Percentiles rank a stretch among this genome's conserved stretches.
Conservation (phyloP, 345 rosid genomes). For the Eucalyptus melliodora region DNA sequence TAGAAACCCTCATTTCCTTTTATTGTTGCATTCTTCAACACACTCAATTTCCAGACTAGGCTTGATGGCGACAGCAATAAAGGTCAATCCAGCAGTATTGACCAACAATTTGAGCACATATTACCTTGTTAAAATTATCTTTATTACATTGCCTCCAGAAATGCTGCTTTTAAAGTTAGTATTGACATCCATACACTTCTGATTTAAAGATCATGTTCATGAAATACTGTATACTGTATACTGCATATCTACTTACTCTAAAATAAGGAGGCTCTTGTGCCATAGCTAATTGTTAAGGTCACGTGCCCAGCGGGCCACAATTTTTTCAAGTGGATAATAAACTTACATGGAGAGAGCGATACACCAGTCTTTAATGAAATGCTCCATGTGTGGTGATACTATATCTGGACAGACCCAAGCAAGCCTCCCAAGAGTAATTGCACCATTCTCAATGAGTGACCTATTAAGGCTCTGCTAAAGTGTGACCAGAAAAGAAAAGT, state of each 20-base stretch:
- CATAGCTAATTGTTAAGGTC: not conserved
- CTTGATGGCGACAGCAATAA: not conserved
- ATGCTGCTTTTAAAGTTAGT: not conserved
- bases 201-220: not conserved
- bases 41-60: not conserved
- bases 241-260: not conserved
- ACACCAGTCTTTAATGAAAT: conserved; percentile 97
- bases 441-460: conserved; percentile 88
- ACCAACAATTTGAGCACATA: not conserved
- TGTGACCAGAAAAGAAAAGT: not conserved
- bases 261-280: not conserved
- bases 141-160: not conserved
- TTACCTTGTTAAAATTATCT: not conserved
- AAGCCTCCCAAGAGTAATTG: conserved; percentile 95
- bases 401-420: conserved; percentile 98
- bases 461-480: conserved; percentile 65
- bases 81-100: not conserved
- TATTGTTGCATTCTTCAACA: not conserved
- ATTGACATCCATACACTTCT: not conserved
- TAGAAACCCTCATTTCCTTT: not conserved
- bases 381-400: conserved; percentile 97
- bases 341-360: conserved; percentile 80
- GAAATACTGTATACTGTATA: not conserved
- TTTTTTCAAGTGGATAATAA: not conserved
- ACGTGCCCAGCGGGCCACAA: not conserved